phyloP scores from a whole-genome alignment of 768 basidiomycete genomes.

The Boletus rubescentipes region DNA sequence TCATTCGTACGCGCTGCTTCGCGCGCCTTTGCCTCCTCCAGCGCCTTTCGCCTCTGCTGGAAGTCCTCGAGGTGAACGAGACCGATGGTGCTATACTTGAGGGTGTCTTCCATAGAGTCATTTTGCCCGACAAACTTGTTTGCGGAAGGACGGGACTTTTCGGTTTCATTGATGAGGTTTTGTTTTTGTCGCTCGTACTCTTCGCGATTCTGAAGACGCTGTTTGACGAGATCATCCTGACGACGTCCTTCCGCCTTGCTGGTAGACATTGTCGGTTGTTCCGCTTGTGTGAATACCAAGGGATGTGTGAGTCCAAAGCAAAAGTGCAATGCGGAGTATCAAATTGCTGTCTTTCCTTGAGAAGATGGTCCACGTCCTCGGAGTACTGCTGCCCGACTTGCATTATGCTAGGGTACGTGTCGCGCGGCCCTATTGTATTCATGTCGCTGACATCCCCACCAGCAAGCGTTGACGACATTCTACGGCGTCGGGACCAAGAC shows the following conservation, averaged over 20 bases:
- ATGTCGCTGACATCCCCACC: conserved; percentile 1
- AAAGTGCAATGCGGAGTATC: conserved; percentile 25
- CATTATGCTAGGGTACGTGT: conserved; percentile 69
- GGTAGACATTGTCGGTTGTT: conserved; percentile 54
- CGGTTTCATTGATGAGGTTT: conserved; percentile 81
- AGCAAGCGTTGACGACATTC: conserved; percentile 91
- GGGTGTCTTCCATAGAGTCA: conserved; percentile 90
- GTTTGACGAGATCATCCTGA: conserved; percentile 82
- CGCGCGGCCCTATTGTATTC: neutral
- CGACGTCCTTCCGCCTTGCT: conserved; percentile 83
- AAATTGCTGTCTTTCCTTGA: conserved; percentile 8
- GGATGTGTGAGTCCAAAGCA: neutral
- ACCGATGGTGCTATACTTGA: conserved; percentile 90
- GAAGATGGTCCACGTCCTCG: conserved; percentile 83
- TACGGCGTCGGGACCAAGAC: conserved; percentile 82
- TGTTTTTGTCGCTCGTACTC: conserved; percentile 82
- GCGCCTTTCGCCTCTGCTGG: conserved; percentile 79
- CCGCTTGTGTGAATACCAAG: conserved; percentile 7
- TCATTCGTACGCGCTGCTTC: conserved; percentile 85
- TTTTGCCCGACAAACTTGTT: conserved; percentile 92
- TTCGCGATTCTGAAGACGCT: conserved; percentile 75
- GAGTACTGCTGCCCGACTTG: conserved; percentile 76
- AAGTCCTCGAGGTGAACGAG: conserved; percentile 92
- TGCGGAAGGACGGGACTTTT: conserved; percentile 84
- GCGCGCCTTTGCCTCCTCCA: conserved; percentile 89